Conservation (phyloP, 345 rosid genomes). For the Melastoma malabathricum region DNA sequence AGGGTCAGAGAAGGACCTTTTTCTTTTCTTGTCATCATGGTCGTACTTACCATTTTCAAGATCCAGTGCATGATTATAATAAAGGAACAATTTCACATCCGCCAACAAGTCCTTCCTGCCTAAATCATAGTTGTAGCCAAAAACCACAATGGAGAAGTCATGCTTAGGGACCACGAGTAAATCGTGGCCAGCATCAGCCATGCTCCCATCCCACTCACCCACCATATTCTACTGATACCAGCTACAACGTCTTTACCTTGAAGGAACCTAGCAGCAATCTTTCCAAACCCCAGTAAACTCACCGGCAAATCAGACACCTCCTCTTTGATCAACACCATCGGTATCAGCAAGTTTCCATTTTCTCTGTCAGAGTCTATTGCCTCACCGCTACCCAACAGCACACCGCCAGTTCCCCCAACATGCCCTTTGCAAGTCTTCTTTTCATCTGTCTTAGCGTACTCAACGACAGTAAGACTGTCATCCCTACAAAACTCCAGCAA, state of each 20-base stretch:
- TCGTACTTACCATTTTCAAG: conserved; percentile 24
- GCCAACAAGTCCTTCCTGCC: conserved; percentile 60
- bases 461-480: conserved; percentile 41
- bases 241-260: conserved; percentile 12
- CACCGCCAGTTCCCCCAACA: conserved; percentile 8
- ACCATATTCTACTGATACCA: conserved; percentile 60
- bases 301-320: conserved; percentile 47
- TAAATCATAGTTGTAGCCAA: conserved; percentile 44
- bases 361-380: conserved; percentile 9
- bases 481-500: conserved; percentile 19
- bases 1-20: conserved; percentile 67
- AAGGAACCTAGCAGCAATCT: conserved; percentile 42
- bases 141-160: conserved; percentile 57
- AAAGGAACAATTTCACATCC: conserved; percentile 40
- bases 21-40: conserved; percentile 17
- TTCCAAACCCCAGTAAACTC: conserved; percentile 40
- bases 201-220: conserved; percentile 22
- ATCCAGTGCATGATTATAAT: conserved; percentile 26
- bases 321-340: conserved; percentile 43
- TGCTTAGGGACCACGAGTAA: conserved; percentile 29
- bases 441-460: conserved; percentile 20
- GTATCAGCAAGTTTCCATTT: conserved; percentile 27
- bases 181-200: conserved; percentile 38
- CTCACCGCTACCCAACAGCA: conserved; percentile 4
- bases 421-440: conserved; percentile 6